Base-by-base conservation (phyloP, 2,329 filamentous ascomycete genomes). In the Fusarium longipes region DNA sequence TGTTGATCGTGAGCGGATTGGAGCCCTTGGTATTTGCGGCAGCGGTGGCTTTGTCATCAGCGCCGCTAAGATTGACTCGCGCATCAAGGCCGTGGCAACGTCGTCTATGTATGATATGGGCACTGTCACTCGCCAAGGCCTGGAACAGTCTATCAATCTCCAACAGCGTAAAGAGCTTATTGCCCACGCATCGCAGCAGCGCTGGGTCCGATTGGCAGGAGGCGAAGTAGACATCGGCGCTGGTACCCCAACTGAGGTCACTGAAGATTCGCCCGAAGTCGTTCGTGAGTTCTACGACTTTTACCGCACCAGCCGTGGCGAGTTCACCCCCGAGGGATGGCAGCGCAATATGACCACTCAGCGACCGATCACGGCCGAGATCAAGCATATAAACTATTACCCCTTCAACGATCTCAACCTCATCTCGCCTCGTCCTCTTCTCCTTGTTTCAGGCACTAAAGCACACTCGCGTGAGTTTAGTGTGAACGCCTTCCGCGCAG, bases 71-170 rank as follows among this genome's bases (percentile, higher is more conserved):
- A 36, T 57, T 3, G 54, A 57, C 17, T 40, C 36, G 5, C 54
- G 54, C 2, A 25, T 57, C 2, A 30, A 25, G 15, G 54, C 54
- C 2, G 17, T 57, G 7, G 54, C 54, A 5, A 57, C 54, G 9
- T 24, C 25, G 2, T 35, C 27, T 2, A 57, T 57, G 54, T 57
- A 57, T 9, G 48, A 57, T 1, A 57, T 57, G 54, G 54, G 54
- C 0, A 14, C 48, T 1, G 48, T 36, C 3, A 29, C 25, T 7
- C 54, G 54, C 1, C 30, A 42, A 2, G 54, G 54, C 1, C 12
- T 57, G 0, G 8, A 8, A n/a, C 10, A 14, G 8, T 6, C 47
- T 5, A 8, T 24, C 1, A 11, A 8, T 14, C 12, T 14, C 12
- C 15, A n/a, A 6, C n/a, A 57, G 0, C 48, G 54, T 15, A n/a